phyloP scores from a whole-genome alignment of 257 asterid genomes.

The Linaria vulgaris region DNA sequence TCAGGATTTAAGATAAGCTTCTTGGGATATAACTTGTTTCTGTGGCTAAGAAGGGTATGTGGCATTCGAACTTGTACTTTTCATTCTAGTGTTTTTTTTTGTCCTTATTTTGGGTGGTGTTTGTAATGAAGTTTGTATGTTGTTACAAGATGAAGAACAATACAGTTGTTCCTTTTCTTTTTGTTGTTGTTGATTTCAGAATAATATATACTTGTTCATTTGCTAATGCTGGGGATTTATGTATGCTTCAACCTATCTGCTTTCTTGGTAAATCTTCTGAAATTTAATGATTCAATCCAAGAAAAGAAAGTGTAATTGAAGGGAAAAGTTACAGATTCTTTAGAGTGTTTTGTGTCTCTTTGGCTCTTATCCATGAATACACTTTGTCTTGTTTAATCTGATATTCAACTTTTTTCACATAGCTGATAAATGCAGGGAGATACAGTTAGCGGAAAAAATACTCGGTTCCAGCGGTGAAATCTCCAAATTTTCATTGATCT shows the following conservation, averaged over 20 bases:
- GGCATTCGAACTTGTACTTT: neutral
- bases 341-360: too few species aligned
- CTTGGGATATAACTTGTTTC: neutral
- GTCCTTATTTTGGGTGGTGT: neutral
- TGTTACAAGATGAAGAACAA: too few species aligned
- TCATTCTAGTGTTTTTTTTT: conserved; percentile 8
- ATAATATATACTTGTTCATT: neutral
- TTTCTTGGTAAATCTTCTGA: neutral
- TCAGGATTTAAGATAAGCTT: neutral
- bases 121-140: conserved; percentile 8
- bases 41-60: neutral
- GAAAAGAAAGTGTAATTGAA: too few species aligned
- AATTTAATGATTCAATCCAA: conserved; percentile 1
- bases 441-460: neutral
- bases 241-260: neutral
- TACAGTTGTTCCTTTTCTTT: too few species aligned
- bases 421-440: conserved; percentile 23
- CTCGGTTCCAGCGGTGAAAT: conserved; percentile 1
- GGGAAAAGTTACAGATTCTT: too few species aligned
- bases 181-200: neutral
- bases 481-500: conserved; percentile 15
- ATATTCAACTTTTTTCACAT: neutral
- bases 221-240: neutral
- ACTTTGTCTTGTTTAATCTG: neutral
- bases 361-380: too few species aligned